phyloP scores from a whole-genome alignment of 2,329 filamentous ascomycete genomes.

The Ustulina deusta region DNA sequence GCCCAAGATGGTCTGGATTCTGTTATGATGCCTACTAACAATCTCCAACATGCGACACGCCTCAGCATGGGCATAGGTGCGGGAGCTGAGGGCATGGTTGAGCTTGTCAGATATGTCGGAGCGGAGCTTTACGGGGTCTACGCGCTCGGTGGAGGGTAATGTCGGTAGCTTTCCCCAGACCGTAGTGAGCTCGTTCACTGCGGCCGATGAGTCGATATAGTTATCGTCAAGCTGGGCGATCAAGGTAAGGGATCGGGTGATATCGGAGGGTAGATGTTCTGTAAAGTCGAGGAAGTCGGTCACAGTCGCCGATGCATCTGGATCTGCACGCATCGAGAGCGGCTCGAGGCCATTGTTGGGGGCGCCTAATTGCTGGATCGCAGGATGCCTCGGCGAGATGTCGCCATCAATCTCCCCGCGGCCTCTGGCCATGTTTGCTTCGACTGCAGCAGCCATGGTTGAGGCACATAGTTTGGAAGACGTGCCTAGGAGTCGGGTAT shows the following conservation, averaged over 20 bases:
- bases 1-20: constrained; percentile 67
- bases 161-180: constrained; percentile 68
- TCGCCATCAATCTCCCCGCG: constrained; percentile 45
- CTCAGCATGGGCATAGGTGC: constrained; percentile 71
- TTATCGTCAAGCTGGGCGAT: constrained; percentile 72
- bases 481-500: constrained; percentile 3
- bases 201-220: constrained; percentile 67
- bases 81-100: constrained; percentile 65
- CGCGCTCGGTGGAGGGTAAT: constrained; percentile 60
- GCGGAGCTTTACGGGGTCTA: constrained; percentile 64
- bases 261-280: constrained; percentile 76
- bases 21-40: constrained; percentile 70
- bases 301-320: constrained; percentile 76
- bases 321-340: constrained; percentile 68
- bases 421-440: constrained; percentile 39
- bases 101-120: constrained; percentile 71
- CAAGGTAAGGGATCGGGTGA: constrained; percentile 73
- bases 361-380: constrained; percentile 35
- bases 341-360: constrained; percentile 56
- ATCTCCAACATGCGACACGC: constrained; percentile 73
- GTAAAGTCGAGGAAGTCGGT: constrained; percentile 78
- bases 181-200: constrained; percentile 67
- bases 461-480: constrained; percentile 18
- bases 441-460: constrained; percentile 42
- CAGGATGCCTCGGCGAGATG: constrained; percentile 51